phyloP scores from a whole-genome alignment of 371 early-diverging fungal genomes.

The Apophysomyces ossiformis region DNA sequence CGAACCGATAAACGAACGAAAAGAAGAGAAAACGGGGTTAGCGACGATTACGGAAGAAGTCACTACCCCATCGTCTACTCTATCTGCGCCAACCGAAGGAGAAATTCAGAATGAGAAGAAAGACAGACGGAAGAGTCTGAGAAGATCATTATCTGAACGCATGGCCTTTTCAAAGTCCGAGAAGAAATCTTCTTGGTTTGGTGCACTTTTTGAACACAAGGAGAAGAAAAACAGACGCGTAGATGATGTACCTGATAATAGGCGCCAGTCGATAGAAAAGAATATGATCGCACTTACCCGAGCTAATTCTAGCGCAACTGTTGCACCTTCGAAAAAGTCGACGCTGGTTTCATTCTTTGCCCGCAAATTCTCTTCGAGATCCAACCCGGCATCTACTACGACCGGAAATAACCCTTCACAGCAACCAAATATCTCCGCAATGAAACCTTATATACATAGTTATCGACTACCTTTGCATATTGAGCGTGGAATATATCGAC shows the following conservation, averaged over 20 bases:
- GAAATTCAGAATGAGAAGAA: neutral
- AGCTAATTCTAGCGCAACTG: slow-evolving; percentile 1
- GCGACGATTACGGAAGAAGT: neutral
- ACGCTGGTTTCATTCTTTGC: slow-evolving; percentile 33
- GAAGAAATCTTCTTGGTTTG: slow-evolving; percentile 34
- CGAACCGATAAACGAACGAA: slow-evolving; percentile 6
- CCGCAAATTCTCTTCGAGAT: slow-evolving; percentile 17
- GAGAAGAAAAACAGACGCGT: slow-evolving; percentile 21
- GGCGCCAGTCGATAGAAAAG: slow-evolving; percentile 9
- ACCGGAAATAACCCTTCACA: neutral
- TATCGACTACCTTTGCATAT: slow-evolving; percentile 70
- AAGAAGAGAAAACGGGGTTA: neutral
- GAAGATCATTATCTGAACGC: slow-evolving; percentile 12
- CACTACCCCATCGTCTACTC: neutral
- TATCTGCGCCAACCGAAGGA: neutral
- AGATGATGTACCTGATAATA: slow-evolving; percentile 14
- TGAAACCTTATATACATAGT: slow-evolving; percentile 33
- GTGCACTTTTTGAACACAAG: slow-evolving; percentile 28
- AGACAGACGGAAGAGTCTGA: neutral
- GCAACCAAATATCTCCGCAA: slow-evolving; percentile 4
- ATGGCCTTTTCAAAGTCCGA: slow-evolving; percentile 15
- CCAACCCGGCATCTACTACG: neutral
- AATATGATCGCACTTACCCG: slow-evolving; percentile 11
- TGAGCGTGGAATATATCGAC: slow-evolving; percentile 49
- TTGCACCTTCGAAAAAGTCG: slow-evolving; percentile 12